Conservation (phyloP, 2,329 filamentous ascomycete species). For the Fusarium nisikadoi region DNA sequence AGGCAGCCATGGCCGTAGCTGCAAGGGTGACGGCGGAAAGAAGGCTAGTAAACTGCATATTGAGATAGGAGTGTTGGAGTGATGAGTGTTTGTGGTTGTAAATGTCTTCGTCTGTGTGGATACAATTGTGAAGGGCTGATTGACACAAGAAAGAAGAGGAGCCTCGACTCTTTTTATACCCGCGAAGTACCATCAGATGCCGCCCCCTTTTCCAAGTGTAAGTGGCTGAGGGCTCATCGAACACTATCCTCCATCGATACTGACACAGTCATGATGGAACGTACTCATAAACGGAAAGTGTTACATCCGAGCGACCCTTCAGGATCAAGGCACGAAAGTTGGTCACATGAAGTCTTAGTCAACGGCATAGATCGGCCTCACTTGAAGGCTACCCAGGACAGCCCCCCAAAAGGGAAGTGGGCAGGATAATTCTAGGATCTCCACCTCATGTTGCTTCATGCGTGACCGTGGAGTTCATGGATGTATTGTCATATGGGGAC, state of each 20-base stretch:
- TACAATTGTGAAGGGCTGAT: background rate
- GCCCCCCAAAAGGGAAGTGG: too few species aligned
- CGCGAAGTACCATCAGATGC: rapidly evolving
- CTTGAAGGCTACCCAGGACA: rapidly evolving
- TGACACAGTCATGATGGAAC: rapidly evolving
- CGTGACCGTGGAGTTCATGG: background rate
- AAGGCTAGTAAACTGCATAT: background rate
- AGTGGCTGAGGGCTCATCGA: rapidly evolving
- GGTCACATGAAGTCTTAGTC: too few species aligned
- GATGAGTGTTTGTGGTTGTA: rapidly evolving
- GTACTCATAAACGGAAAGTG: background rate
- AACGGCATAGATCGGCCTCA: rapidly evolving
- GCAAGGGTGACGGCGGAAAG: background rate
- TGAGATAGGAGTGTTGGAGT: background rate
- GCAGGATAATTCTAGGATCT: rapidly evolving
- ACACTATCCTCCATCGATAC: rapidly evolving
- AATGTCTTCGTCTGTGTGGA: background rate
- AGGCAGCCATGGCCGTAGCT: background rate
- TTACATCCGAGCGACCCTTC: background rate
- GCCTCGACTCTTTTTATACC: background rate
- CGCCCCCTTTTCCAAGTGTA: rapidly evolving
- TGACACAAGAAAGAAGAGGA: background rate
- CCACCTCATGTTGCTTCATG: rapidly evolving
- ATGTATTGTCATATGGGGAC: rapidly evolving
- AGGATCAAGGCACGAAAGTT: background rate